These are phyloP conservation scores for Croton laevigatus DNA, from an alignment of 441 rosid genomes.

Conservation along the genomic window DNA sequence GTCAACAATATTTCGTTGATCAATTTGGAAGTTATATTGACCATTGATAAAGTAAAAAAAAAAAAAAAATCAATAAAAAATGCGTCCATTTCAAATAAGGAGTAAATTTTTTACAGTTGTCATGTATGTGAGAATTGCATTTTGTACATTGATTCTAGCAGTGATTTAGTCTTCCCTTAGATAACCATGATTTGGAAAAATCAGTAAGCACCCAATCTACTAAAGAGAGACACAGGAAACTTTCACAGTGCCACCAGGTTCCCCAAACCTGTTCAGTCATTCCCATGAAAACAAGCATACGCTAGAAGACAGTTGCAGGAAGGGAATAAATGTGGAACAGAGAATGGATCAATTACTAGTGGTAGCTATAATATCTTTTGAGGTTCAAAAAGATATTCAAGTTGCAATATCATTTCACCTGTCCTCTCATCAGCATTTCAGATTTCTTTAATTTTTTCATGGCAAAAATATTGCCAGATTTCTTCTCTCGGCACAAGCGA, in stretches of 20 bases:
- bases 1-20: background rate
- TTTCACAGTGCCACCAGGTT: background rate
- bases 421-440: conserved; percentile 95
- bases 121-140: too few relatives aligned
- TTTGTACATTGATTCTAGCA: too few relatives aligned
- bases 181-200: background rate
- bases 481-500: conserved; percentile 83
- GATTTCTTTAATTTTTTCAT: conserved; percentile 99
- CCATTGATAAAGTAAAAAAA: background rate
- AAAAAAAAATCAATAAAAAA: too few relatives aligned
- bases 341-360: background rate
- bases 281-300: background rate
- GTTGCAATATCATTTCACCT: conserved; percentile 48
- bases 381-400: conserved; percentile 13
- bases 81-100: background rate
- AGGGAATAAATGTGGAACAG: background rate
- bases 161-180: too few relatives aligned
- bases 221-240: background rate
- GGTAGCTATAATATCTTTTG: background rate
- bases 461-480: conserved; percentile 93
- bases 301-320: background rate
- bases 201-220: background rate
- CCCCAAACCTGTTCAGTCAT: background rate
- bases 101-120: too few relatives aligned
- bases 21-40: background rate